Percentiles rank a stretch among this genome's conserved stretches.
Evolutionary conservation across 1,284 basidiomycete species (phyloP).

Genomic region (Phylloboletellus chloephorus): DNA sequence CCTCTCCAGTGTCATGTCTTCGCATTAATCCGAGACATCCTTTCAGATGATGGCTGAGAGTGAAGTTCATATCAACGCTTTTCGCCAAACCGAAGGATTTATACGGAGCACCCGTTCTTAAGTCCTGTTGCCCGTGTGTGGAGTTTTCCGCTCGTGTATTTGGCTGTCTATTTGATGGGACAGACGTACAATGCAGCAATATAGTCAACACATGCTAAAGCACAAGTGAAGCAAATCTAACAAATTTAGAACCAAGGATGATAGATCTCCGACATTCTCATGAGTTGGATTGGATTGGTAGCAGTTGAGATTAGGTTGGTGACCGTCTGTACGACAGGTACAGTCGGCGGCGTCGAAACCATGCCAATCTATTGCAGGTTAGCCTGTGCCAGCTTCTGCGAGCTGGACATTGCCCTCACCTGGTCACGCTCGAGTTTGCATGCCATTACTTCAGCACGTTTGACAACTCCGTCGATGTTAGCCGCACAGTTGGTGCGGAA

Average conservation of each 20-base stretch:
- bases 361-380: slow-evolving; percentile 28
- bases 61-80: slow-evolving; percentile 70
- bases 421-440: slow-evolving; percentile 81
- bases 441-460: slow-evolving; percentile 79
- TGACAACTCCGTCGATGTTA: slow-evolving; percentile 80
- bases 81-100: slow-evolving; percentile 72
- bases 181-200: slow-evolving; percentile 7
- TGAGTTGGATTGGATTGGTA: slow-evolving; percentile 71
- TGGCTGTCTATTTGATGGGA: slow-evolving; percentile 5
- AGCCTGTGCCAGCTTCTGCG: slow-evolving; percentile 18
- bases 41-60: slow-evolving; percentile 80
- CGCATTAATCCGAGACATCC: slow-evolving; percentile 1
- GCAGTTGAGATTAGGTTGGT: slow-evolving; percentile 78
- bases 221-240: not conserved
- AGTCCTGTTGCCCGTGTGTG: not conserved
- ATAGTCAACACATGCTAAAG: slow-evolving; percentile 2
- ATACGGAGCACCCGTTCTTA: slow-evolving; percentile 40
- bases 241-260: slow-evolving; percentile 72
- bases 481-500: slow-evolving; percentile 67
- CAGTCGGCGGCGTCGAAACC: slow-evolving; percentile 36
- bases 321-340: slow-evolving; percentile 76
- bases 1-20: slow-evolving; percentile 4
- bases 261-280: slow-evolving; percentile 77
- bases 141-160: not conserved
- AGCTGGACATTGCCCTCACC: slow-evolving; percentile 38